These are phyloP conservation scores for Asparagopsis taxiformis DNA, from an alignment of 31 red algal genomes.

Conservation along the genomic window DNA sequence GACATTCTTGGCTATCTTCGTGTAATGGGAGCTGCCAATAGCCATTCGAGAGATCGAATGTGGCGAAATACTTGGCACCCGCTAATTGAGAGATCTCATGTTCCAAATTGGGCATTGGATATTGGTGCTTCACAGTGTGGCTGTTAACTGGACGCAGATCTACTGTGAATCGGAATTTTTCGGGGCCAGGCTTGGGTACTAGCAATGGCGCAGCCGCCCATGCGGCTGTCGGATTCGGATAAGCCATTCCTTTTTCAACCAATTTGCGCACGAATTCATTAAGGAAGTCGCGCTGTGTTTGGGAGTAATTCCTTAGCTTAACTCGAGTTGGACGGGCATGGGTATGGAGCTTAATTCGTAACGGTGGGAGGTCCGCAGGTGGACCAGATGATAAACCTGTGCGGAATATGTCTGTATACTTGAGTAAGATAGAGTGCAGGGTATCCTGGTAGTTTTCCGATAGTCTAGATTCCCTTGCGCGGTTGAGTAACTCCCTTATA, in stretches of 20 bases:
- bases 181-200: slow-evolving; percentile 16
- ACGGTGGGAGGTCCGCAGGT: neutral
- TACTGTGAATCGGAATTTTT: slow-evolving; percentile 15
- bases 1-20: neutral
- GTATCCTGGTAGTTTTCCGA: neutral
- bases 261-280: neutral
- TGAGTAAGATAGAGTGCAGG: neutral
- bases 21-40: slow-evolving; percentile 5
- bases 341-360: slow-evolving; percentile 4
- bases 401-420: slow-evolving; percentile 14
- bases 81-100: neutral
- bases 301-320: slow-evolving; percentile 2
- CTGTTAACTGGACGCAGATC: slow-evolving; percentile 18
- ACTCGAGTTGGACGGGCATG: neutral
- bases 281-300: slow-evolving; percentile 3
- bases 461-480: neutral
- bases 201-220: slow-evolving; percentile 8
- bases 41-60: slow-evolving; percentile 2
- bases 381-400: slow-evolving; percentile 5
- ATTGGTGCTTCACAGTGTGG: slow-evolving; percentile 3
- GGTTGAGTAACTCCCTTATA: neutral
- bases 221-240: slow-evolving; percentile 2
- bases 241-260: slow-evolving; percentile 13
- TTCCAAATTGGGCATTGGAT: slow-evolving; percentile 11
- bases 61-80: slow-evolving; percentile 5